Base-by-base conservation (phyloP, 2,329 filamentous ascomycete species). In the Paraphoma sp. region DNA sequence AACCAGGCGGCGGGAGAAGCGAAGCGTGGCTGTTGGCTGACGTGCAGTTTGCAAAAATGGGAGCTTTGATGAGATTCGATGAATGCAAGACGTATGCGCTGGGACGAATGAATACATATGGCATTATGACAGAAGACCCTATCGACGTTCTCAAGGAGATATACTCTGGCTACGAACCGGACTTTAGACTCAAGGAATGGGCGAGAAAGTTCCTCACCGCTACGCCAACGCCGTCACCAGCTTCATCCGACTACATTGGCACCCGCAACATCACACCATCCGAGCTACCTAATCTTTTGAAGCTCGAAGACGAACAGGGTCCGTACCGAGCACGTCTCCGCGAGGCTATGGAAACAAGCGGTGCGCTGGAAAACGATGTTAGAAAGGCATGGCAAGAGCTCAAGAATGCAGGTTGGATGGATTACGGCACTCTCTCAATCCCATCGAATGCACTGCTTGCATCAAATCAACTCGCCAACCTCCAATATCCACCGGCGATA, bases 71-170 rank as follows among this genome's bases (percentile, higher is more conserved):
- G 57, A 65, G 70, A 17, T 79, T 79, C 52, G 64, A 70, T 12
- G 78, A 80, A 45, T 64, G 79, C 36, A 69, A 70, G 36, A 55
- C 46, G 1, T 65, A 76, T 30, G 73, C 76, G 5, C 59, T 80
- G 8, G 46, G 69, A 1, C 67, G 75, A 1, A 61, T 80, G 41
- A 72, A 72, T 49, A 48, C 58, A 0, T 68, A 76, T 38, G 58
- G 61, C 12, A 54, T 64, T 38, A 74, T 73, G 1, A 56, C 62
- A 30, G 76, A 79, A 50, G 71, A 79, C 46, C 76, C 77, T 10
- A 65, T 80, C 28, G 54, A 47, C 6, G 54, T 74, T 0, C 70
- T 80, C n/a, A 54, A 61, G 30, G 71, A 69, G 23, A 65, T 80
- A 18, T 80, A 80, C 57, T 57, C 50, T 16, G 62, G 57, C 33